Base-by-base conservation (phyloP, 495 filamentous ascomycete genomes). In the Stereocaulon alpinum region DNA sequence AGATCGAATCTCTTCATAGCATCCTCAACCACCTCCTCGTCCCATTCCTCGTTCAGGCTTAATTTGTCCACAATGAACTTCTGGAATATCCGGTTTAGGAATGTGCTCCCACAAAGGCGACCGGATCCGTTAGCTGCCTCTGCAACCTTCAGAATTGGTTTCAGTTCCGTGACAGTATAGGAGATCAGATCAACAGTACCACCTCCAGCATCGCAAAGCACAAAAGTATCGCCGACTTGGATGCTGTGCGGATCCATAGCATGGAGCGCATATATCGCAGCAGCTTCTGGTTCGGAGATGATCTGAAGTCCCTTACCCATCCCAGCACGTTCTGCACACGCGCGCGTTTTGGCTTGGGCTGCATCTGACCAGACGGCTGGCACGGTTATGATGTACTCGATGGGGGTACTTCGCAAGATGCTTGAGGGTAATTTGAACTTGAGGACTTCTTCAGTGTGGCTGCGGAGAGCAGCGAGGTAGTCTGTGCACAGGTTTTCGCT, bases 231-330 rank as follows among this genome's bases (percentile, higher is more conserved):
- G 1, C 82, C 84, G n/a, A 84, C 71, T 59, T 72, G 80, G 42
- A 83, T 74, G 58, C 77, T 76, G 61, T 83, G 87, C 18, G 78
- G 85, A 69, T 83, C 81, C 62, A 83, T 85, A 11, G 82, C 82
- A 55, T 84, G 82, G 4, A 91, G 74, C 1, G 86, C 86, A 64
- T 88, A 87, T 4, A 89, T 83, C 0, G 87, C 87, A 0, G 86
- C 87, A 7, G 86, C 86, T 69, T 91, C 87, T 1, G 87, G 86
- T 69, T 88, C 84, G 49, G 81, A 85, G 53, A 91, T 86, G 69
- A 89, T 82, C 64, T 81, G 77, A 40, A 89, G 82, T 34, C 73
- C 72, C 10, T 72, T 64, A 14, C 85, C 85, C 79, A 89, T 83
- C 12, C 86, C 86, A 4, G 87, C 87, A 6, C 78, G 66, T 67